Base-by-base conservation (phyloP, 495 filamentous ascomycete genomes). In the Talaromyces nanjingensis region DNA sequence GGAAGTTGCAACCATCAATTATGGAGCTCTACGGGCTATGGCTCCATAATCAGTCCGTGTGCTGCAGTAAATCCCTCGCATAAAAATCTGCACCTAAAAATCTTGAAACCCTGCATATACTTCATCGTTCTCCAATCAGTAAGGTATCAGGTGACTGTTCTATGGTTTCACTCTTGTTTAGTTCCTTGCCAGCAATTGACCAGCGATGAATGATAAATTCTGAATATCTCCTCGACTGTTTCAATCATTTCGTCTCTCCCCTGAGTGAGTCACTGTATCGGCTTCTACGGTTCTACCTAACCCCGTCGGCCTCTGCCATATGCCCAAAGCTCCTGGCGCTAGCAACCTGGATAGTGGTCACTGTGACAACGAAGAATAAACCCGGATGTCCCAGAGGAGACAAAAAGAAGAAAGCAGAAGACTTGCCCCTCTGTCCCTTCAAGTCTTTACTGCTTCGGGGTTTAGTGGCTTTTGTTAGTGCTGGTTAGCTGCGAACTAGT, bases 361-460 rank as follows among this genome's bases (percentile, higher is more conserved):
- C 63, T 64, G 63, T 64, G 63, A 64, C 63, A 64, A 64, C 63
- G 60, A 47, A 24, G 9, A 12, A 24, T 27, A 25, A 31, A 29
- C 54, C 33, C 18, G 53, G 9, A 25, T 33, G 31, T 14, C 9
- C 49, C 2, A 39, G 53, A 22, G 34, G 39, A 18, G n/a, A 20
- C 33, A 18, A 24, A n/a, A 45, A 25, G 66, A 49, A 52, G 58
- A 60, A 49, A 39, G 31, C 65, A 64, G 60, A 49, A 49, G n/a
- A 20, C 20, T 49, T 49, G 45, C 45, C 39, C 57, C 57, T 37
- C 29, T 31, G 29, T 29, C 9, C 11, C 9, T 11, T 37, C 9
- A 37, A 37, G 11, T 34, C 57, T 14, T 34, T 60, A 29, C 29
- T 60, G 25, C 11, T 60, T 60, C 31, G 7, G 57, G 31, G n/a